These are phyloP conservation scores for Zymoseptoria crescenta DNA, from an alignment of 2,329 filamentous ascomycete genomes.

Conservation along the genomic window DNA sequence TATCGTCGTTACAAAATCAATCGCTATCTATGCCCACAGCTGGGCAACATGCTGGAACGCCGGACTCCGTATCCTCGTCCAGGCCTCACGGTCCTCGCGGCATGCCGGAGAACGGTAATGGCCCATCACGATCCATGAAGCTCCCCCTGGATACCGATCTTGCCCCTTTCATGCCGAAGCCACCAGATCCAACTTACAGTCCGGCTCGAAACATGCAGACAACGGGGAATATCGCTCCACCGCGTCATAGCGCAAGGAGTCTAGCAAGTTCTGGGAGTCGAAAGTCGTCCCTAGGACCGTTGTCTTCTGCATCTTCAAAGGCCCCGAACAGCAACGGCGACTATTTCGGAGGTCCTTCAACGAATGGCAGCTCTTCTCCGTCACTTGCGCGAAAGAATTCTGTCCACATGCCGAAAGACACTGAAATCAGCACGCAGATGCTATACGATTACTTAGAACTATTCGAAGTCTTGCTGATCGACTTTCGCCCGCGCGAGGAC, in stretches of 20 bases:
- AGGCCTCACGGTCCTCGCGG: constrained; percentile 44
- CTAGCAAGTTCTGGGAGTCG: constrained; percentile 47
- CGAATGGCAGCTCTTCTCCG: constrained; percentile 8
- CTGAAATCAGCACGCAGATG: constrained; percentile 59
- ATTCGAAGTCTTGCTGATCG: constrained; percentile 70
- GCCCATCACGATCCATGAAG: constrained; percentile 34
- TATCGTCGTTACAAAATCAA: constrained; percentile 18
- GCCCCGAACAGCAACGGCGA: constrained; percentile 34
- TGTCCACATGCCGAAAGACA: constrained; percentile 47
- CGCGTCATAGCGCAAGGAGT: constrained; percentile 56
- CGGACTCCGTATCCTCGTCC: constrained; percentile 14
- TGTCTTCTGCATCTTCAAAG: constrained; percentile 29
- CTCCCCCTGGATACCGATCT: constrained; percentile 44
- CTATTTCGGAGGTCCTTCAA: constrained; percentile 34
- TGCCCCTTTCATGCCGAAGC: constrained; percentile 56
- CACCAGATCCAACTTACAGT: constrained; percentile 69
- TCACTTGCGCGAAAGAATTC: constrained; percentile 31
- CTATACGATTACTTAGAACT: constrained; percentile 62
- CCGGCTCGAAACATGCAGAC: constrained; percentile 66
- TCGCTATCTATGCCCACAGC: constrained; percentile 37
- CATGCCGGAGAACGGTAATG: constrained; percentile 41
- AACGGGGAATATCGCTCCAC: constrained; percentile 56
- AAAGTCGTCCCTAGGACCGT: constrained; percentile 43
- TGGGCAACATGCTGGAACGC: constrained; percentile 27
- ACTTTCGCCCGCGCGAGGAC: constrained; percentile 69